Evolutionary conservation across 2,329 filamentous ascomycete species (phyloP).

Genomic region (Phyllosticta citrichinensis): DNA sequence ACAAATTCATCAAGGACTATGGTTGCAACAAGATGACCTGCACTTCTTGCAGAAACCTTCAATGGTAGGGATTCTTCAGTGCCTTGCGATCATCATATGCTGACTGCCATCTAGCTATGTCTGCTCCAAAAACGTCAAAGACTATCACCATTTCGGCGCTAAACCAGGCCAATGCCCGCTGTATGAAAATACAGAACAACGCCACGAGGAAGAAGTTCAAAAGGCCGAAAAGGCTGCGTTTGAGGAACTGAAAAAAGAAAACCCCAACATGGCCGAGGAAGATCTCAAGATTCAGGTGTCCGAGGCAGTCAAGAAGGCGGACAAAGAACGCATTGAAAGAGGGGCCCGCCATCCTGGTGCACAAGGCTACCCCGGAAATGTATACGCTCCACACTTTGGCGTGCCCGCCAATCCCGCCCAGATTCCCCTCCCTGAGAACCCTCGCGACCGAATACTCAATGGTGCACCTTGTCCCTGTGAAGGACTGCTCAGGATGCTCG

Average conservation of each 20-base stretch:
- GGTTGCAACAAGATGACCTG: constrained; percentile 85
- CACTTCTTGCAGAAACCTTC: constrained; percentile 43
- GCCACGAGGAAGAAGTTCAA: constrained; percentile 54
- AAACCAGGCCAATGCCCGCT: constrained; percentile 49
- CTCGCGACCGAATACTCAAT: too few species aligned
- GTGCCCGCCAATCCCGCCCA: too few species aligned
- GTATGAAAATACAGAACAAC: constrained; percentile 51
- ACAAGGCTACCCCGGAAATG: too few species aligned
- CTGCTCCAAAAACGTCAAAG: constrained; percentile 53
- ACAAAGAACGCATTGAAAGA: constrained; percentile 13
- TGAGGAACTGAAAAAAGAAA: constrained; percentile 44
- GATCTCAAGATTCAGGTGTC: constrained; percentile 52
- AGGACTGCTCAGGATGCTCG: too few species aligned
- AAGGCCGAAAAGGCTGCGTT: constrained; percentile 51
- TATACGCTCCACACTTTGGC: too few species aligned
- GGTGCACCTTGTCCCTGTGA: too few species aligned
- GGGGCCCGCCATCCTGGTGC: neutral
- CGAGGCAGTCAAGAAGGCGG: constrained; percentile 35
- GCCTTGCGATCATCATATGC: constrained; percentile 2
- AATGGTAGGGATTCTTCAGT: constrained; percentile 39
- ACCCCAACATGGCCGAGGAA: constrained; percentile 51
- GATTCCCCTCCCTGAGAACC: too few species aligned
- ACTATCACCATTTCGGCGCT: constrained; percentile 64
- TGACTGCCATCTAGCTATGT: constrained; percentile 51
- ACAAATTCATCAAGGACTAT: constrained; percentile 65